Percentiles rank a stretch among this genome's conserved stretches.
Conservation (phyloP, 306 rosid genomes). For the Vigna hirtella region DNA sequence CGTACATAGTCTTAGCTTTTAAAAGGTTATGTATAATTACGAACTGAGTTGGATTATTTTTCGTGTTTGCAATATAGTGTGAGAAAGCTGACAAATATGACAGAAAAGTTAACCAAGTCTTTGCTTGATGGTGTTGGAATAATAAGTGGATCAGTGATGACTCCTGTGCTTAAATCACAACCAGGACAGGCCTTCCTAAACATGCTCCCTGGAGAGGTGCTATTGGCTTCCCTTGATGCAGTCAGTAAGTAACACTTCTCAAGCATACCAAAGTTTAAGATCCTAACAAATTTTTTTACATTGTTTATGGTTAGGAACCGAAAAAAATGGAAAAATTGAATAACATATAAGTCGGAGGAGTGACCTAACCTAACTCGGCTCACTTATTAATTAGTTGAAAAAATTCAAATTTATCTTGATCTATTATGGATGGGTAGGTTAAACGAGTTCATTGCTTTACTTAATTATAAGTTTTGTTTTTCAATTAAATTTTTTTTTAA, state of each 20-base stretch:
- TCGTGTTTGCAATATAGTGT: slow-evolving; percentile 54
- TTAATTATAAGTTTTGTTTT: too few relatives aligned
- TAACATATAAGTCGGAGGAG: too few relatives aligned
- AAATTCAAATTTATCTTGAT: accelerated
- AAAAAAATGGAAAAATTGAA: too few relatives aligned
- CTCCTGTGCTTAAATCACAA: slow-evolving; percentile 75
- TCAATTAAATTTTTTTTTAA: too few relatives aligned
- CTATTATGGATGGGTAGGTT: too few relatives aligned
- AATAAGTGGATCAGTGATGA: slow-evolving; percentile 79
- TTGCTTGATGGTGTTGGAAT: slow-evolving; percentile 83
- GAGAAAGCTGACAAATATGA: slow-evolving; percentile 74
- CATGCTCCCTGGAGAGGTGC: slow-evolving; percentile 90
- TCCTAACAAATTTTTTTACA: too few relatives aligned
- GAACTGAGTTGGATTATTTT: slow-evolving; percentile 20
- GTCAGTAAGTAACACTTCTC: slow-evolving; percentile 71
- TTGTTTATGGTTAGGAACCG: too few relatives aligned
- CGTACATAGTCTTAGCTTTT: too few relatives aligned
- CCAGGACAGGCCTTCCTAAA: slow-evolving; percentile 75
- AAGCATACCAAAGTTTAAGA: too few relatives aligned
- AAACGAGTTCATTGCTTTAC: accelerated
- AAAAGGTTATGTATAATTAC: background rate
- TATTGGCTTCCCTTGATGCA: slow-evolving; percentile 94
- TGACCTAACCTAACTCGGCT: too few relatives aligned
- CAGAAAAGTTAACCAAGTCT: slow-evolving; percentile 79
- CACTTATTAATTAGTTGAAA: too few relatives aligned